A percentile compares a stretch with the other conserved stretches of the same genome.
These are phyloP conservation scores for Botrytis porri DNA, from an alignment of 2,329 filamentous ascomycete species.

Conservation along the genomic window DNA sequence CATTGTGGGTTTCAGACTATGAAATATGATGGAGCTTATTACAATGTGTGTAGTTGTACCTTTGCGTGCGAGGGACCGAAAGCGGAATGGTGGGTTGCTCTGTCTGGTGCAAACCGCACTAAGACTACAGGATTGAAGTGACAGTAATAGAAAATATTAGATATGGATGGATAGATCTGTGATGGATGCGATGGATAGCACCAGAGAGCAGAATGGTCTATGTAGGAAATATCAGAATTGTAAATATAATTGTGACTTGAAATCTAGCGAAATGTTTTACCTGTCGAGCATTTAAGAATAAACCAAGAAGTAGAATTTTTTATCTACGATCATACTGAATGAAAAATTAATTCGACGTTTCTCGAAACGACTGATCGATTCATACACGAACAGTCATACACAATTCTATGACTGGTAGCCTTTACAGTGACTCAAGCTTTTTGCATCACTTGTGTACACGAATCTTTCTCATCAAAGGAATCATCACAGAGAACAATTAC, in stretches of 20 bases:
- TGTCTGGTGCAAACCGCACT: neutral
- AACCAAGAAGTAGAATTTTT: fast-evolving
- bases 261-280: neutral
- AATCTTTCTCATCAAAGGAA: neutral
- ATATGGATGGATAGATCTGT: fast-evolving
- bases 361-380: neutral
- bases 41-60: neutral
- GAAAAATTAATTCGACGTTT: fast-evolving
- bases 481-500: neutral
- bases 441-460: neutral
- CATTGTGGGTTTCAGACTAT: neutral
- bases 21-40: neutral
- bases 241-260: neutral
- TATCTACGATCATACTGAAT: neutral
- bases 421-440: neutral
- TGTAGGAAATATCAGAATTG: neutral
- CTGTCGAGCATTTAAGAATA: neutral
- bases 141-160: no score
- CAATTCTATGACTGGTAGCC: neutral
- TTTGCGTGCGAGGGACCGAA: neutral
- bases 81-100: neutral
- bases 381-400: neutral
- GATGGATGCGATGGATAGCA: fast-evolving
- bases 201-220: neutral
- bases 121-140: no score